Evolutionary conservation across 805 yeast species (phyloP).

Genomic region (Candida patagonica): DNA sequence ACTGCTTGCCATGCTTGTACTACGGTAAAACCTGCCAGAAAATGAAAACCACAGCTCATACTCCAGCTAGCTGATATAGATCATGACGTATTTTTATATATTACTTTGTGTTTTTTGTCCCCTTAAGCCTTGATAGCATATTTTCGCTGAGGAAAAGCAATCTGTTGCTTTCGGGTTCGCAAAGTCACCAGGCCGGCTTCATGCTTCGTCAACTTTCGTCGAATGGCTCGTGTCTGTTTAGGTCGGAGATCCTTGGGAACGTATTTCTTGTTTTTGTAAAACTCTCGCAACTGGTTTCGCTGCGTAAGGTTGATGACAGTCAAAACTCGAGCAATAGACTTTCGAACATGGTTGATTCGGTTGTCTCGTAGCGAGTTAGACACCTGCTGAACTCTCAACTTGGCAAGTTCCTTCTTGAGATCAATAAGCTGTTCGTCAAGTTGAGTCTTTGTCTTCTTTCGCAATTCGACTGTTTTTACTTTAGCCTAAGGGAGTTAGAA

Average conservation of each 20-base stretch:
- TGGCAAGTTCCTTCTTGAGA: constrained; percentile 92
- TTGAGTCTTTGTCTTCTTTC: constrained; percentile 95
- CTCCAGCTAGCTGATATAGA: background rate
- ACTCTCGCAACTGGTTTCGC: constrained; percentile 89
- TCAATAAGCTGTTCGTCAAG: constrained; percentile 90
- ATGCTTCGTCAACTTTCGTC: constrained; percentile 87
- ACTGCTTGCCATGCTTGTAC: too few relatives aligned
- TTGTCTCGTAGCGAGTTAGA: constrained; percentile 73
- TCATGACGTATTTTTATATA: constrained; percentile 2
- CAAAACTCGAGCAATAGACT: constrained; percentile 96
- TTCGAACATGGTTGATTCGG: constrained; percentile 95
- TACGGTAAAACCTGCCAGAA: too few relatives aligned
- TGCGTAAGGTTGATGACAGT: constrained; percentile 95
- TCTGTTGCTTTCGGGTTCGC: constrained; percentile 83
- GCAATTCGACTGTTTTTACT: constrained; percentile 88
- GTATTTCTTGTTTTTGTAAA: constrained; percentile 80
- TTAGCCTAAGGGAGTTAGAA: constrained; percentile 7
- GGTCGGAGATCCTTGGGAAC: constrained; percentile 98
- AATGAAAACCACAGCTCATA: background rate
- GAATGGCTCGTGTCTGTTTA: constrained; percentile 99
- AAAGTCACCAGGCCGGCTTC: constrained; percentile 77
- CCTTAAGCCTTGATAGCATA: constrained; percentile 94
- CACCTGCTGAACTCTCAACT: constrained; percentile 92
- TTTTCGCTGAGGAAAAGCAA: constrained; percentile 97
- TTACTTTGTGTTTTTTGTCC: background rate